Conservation (phyloP, 176 grass and related monocot species). For the Chrysopogon serrulatus region DNA sequence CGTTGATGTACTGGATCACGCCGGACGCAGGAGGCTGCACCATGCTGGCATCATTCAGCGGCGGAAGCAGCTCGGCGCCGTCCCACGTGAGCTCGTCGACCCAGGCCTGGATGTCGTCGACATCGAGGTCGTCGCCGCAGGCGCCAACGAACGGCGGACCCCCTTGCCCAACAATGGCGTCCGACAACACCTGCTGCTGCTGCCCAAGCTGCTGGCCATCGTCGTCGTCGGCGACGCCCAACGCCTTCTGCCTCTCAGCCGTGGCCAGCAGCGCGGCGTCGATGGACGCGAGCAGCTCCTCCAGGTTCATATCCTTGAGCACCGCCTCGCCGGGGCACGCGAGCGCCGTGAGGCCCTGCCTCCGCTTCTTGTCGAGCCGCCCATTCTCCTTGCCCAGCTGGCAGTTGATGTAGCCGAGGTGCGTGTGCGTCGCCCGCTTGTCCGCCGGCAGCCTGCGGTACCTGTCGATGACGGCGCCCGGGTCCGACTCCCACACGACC, state of each 20-base stretch:
- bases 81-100: neutral
- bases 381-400: neutral
- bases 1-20: neutral
- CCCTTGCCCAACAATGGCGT: neutral
- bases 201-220: neutral
- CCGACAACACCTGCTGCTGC: too few relatives aligned
- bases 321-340: neutral
- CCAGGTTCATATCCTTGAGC: neutral
- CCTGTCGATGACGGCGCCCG: conserved; percentile 10
- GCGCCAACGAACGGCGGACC: neutral
- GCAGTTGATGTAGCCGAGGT: neutral
- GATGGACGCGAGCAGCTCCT: conserved; percentile 19
- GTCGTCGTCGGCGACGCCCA: neutral
- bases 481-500: neutral
- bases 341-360: neutral
- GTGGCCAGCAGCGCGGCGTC: neutral
- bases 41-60: neutral
- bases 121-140: neutral
- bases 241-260: neutral
- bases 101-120: neutral
- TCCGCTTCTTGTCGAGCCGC: conserved; percentile 6
- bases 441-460: conserved; percentile 18
- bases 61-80: neutral
- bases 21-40: too few relatives aligned
- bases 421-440: conserved; percentile 16